Base-by-base conservation (phyloP, 2,329 filamentous ascomycete genomes). In the Sphaerulina vaccinii region DNA sequence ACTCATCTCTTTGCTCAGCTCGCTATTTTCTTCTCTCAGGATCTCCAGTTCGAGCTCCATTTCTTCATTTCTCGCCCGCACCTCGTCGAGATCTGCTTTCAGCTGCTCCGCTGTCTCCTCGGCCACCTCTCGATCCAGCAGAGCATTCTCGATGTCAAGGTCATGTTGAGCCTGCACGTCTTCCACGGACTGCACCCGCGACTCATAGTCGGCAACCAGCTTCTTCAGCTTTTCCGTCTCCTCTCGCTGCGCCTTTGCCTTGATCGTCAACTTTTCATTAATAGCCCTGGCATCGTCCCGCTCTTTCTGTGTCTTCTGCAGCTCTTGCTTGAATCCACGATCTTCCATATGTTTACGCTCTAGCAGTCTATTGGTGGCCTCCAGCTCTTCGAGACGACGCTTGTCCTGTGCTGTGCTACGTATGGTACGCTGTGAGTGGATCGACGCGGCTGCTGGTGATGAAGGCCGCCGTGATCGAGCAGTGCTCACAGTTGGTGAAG, bases 81-180 rank as follows among this genome's bases (percentile, higher is more conserved):
- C 70, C 2, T 83, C 79, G 32, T 95, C 88, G 19, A 95, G 75
- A 65, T 99, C 91, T 1, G 82, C 79, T 68, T 90, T 93, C 44
- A 87, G 77, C 15, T 86, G 83, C 60, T 97, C 93, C 0, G 88
- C 86, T 37, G 85, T 90, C 71, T 96, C 92, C 70, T 99, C 91
- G 0, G 93, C 93, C 88, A 97, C 95, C 70, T 99, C 92, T 38
- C 89, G 84, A 67, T 99, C 93, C 21, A 99, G 75, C 0, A 88
- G 86, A 5, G 90, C 90, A 71, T 93, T 82, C 71, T 99, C 93
- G 65, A 96, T 74, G 5, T 87, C 82, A 3, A 85, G 81, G 23
- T 97, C 93, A 68, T 95, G 85, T 60, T 96, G 90, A 6, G 88
- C 87, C 66, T 93, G 86, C 48, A 87, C 76, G 23, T 80, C 78